Evolutionary conservation across 2,329 filamentous ascomycete genomes (phyloP).

Genomic region (Orbilia ellipsospora): DNA sequence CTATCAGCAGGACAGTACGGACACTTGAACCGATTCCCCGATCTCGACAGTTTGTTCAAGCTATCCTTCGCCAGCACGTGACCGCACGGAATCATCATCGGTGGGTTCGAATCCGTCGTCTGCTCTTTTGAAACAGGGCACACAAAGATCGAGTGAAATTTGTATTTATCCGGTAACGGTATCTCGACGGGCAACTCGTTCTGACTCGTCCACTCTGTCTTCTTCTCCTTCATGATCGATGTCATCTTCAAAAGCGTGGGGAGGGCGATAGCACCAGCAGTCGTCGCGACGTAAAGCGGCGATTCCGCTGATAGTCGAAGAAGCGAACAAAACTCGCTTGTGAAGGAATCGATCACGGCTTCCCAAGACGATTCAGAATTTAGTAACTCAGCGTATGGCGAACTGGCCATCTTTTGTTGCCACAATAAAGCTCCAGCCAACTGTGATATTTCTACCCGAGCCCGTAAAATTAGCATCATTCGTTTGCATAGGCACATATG

Average conservation of each 20-base stretch:
- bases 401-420: constrained; percentile 76
- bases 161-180: constrained; percentile 72
- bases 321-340: constrained; percentile 91
- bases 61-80: constrained; percentile 92
- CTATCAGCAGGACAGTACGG: constrained; percentile 84
- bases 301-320: constrained; percentile 90
- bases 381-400: constrained; percentile 77
- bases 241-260: constrained; percentile 90
- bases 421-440: constrained; percentile 85
- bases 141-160: constrained; percentile 96
- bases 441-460: constrained; percentile 75
- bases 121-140: constrained; percentile 98
- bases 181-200: constrained; percentile 87
- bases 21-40: constrained; percentile 79
- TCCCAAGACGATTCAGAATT: constrained; percentile 80
- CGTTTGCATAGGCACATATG: too few species aligned
- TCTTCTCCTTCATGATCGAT: constrained; percentile 84
- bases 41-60: constrained; percentile 81
- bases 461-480: too few species aligned
- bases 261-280: constrained; percentile 89
- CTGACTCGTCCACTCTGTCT: constrained; percentile 92
- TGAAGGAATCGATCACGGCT: constrained; percentile 87
- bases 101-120: constrained; percentile 89
- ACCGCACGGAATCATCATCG: constrained; percentile 96
- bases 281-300: constrained; percentile 90